These are phyloP conservation scores for Neurospora sublineolata DNA, from an alignment of 495 filamentous ascomycete species.

Conservation along the genomic window DNA sequence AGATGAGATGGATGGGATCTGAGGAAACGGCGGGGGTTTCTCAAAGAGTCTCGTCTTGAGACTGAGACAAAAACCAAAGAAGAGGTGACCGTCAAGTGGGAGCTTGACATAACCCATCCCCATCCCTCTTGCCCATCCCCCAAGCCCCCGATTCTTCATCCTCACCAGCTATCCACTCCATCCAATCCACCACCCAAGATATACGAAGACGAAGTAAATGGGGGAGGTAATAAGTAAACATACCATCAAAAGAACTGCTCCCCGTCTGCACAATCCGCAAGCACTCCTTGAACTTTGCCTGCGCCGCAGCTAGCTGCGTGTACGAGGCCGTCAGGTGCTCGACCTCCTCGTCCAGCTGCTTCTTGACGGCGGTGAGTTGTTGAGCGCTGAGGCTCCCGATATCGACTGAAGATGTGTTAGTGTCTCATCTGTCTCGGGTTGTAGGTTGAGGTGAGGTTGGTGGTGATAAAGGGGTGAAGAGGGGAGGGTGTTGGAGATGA, in stretches of 20 bases:
- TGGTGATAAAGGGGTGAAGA: slow-evolving; percentile 1
- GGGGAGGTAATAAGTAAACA: no score
- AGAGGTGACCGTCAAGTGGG: neutral
- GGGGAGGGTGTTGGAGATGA: neutral
- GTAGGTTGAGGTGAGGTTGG: neutral
- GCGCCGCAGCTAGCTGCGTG: slow-evolving; percentile 75
- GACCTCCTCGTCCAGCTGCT: slow-evolving; percentile 89
- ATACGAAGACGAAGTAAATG: no score
- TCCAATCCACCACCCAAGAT: neutral
- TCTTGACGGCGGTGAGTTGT: slow-evolving; percentile 59
- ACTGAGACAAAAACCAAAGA: neutral
- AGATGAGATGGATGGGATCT: neutral
- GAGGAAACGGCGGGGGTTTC: neutral
- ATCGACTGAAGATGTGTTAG: slow-evolving; percentile 21
- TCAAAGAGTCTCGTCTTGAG: neutral
- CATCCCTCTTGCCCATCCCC: neutral
- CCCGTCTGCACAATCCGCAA: slow-evolving; percentile 55
- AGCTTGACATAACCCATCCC: neutral
- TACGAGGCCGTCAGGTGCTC: slow-evolving; percentile 87
- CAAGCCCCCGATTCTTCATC: neutral
- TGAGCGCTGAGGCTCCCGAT: slow-evolving; percentile 39
- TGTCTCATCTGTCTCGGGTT: neutral
- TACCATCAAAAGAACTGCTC: slow-evolving; percentile 30
- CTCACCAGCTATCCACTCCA: neutral
- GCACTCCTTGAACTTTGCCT: slow-evolving; percentile 86